Percentiles rank a stretch among this genome's conserved stretches.
These are phyloP conservation scores for Lentinula guzmanii DNA, from an alignment of 768 basidiomycete genomes.

Conservation along the genomic window DNA sequence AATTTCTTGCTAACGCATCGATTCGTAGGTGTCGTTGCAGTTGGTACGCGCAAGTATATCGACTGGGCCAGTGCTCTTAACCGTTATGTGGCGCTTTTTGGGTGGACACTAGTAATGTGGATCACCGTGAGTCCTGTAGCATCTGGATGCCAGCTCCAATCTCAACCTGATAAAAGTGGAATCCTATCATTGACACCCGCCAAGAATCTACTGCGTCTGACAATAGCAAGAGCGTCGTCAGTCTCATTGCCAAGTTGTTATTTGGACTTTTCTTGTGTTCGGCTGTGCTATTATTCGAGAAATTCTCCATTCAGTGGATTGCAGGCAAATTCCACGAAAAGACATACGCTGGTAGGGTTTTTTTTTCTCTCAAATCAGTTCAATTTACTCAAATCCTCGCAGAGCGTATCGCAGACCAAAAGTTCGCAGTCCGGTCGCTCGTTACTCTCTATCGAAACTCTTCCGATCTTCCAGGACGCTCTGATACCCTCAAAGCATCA, in stretches of 20 bases:
- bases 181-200: conserved; percentile 52
- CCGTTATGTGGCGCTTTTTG: conserved; percentile 59
- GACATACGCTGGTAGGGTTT: conserved; percentile 51
- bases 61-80: conserved; percentile 66
- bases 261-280: conserved; percentile 71
- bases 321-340: conserved; percentile 77
- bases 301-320: conserved; percentile 84
- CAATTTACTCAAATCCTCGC: conserved; percentile 9
- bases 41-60: conserved; percentile 67
- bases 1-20: neutral
- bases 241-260: conserved; percentile 56
- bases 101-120: conserved; percentile 65
- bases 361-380: neutral
- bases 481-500: conserved; percentile 49
- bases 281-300: conserved; percentile 70
- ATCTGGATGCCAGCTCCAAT: neutral
- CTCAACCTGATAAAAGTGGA: conserved; percentile 29
- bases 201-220: conserved; percentile 24
- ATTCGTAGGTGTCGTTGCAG: conserved; percentile 55
- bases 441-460: conserved; percentile 78
- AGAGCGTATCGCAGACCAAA: conserved; percentile 82
- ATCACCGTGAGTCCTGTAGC: conserved; percentile 28
- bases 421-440: conserved; percentile 66
- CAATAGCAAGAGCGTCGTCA: conserved; percentile 35
- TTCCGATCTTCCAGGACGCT: conserved; percentile 60